Evolutionary conservation across 371 early-diverging fungal species (phyloP), one percentile per base, ranked within the genome.

Genomic region (Saksenaea vasiformis): DNA sequence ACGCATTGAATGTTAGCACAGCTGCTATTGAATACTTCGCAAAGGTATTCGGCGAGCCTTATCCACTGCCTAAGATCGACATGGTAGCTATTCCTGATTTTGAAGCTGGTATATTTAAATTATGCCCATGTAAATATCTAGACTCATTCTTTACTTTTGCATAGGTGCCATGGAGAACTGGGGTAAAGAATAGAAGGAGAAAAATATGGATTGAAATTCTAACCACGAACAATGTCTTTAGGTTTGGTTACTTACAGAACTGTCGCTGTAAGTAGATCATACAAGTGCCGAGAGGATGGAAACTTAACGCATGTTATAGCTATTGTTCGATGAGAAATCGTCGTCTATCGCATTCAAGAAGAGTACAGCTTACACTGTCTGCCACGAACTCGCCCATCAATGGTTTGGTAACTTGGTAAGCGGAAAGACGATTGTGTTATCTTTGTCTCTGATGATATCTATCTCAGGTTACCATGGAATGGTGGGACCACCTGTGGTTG

Each of bases 401-500:
- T 95, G 94, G 92, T 96, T 97, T 70, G 98, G 98, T 54, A 95
- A 97, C 75, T 76, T 95, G 65, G 81, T 72, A 64, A 63, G 68
- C 17, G 1, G 15, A 22, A 14, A 44, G 28, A 24, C 10, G 13
- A 10, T 54, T 51, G 38, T 54, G 14, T 27, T 26, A 26, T 34
- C 39, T 34, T 31, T 14, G 17, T 15, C 15, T 43, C 26, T 56
- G 19, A 26, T 26, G 8, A n/a, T n/a, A 41, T 11, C 5, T 56
- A 2, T 38, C 7, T 7, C 31, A 60, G 63, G 62, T 79, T 1
- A 76, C 79, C 1, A 92, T 91, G 91, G 85, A 84, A 60, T 95
- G 94, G 96, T 95, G 96, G 96, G 86, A 87, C 63, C 93, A 94
- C 71, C 81, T 97, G 38, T 95, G 95, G 96, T 80, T 97, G 65